phyloP scores from a whole-genome alignment of 1,284 basidiomycete genomes.

The Cutaneotrichosporon arboriforme region DNA sequence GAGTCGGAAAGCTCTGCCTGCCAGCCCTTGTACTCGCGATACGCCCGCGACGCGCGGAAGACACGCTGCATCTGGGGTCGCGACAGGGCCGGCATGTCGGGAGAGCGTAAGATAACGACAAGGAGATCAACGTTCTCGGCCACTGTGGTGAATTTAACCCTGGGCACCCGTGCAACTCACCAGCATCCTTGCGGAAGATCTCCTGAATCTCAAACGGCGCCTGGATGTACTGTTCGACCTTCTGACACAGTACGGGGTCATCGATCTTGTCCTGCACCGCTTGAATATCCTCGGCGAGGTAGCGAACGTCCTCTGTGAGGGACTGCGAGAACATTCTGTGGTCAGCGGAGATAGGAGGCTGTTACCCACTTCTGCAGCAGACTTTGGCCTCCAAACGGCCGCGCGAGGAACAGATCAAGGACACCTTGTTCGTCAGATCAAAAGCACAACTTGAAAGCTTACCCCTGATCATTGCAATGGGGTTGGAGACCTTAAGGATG shows the following conservation, averaged over 20 bases:
- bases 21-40: slow-evolving; percentile 63
- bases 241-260: slow-evolving; percentile 79
- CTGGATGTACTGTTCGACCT: slow-evolving; percentile 77
- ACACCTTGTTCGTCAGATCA: slow-evolving; percentile 50
- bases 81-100: slow-evolving; percentile 67
- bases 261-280: slow-evolving; percentile 82
- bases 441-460: slow-evolving; percentile 30
- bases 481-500: slow-evolving; percentile 88
- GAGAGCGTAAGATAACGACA: slow-evolving; percentile 73
- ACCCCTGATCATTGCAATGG: slow-evolving; percentile 84
- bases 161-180: slow-evolving; percentile 47
- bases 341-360: neutral
- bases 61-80: slow-evolving; percentile 72
- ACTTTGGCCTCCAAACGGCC: slow-evolving; percentile 90
- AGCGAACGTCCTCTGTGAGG: slow-evolving; percentile 78
- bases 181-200: slow-evolving; percentile 70
- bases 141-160: slow-evolving; percentile 47
- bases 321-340: slow-evolving; percentile 88
- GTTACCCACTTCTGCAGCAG: slow-evolving; percentile 59
- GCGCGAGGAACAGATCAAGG: slow-evolving; percentile 93
- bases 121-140: slow-evolving; percentile 73
- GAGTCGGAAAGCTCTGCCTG: slow-evolving; percentile 66
- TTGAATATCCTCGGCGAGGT: slow-evolving; percentile 76
- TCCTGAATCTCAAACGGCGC: slow-evolving; percentile 83
- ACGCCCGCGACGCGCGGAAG: slow-evolving; percentile 67